Conservation (phyloP, 2,329 filamentous ascomycete species). For the Sclerotinia glacialis region DNA sequence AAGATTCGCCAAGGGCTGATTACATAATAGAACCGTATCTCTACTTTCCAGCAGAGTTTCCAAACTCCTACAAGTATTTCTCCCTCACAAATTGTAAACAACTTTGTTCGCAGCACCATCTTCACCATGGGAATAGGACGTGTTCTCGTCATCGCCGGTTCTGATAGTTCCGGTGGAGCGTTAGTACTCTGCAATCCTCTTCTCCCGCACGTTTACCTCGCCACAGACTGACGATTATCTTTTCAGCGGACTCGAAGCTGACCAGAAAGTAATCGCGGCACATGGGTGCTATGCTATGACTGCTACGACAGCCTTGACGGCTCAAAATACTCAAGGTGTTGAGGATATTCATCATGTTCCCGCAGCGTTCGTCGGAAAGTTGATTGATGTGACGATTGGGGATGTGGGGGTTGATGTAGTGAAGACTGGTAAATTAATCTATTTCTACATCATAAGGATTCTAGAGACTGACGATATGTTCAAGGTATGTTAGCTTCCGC, state of each 20-base stretch:
- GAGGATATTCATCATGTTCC: conserved; percentile 77
- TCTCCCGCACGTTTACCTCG: conserved; percentile 22
- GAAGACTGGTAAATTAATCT: conserved; percentile 70
- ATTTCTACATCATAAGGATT: not conserved
- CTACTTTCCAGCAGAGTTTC: not conserved
- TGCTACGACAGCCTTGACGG: conserved; percentile 91
- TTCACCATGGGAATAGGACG: conserved; percentile 43
- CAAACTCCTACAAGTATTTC: not conserved
- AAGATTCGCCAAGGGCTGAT: not conserved
- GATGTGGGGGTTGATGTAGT: conserved; percentile 88
- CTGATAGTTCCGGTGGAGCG: conserved; percentile 74
- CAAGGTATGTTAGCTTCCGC: conserved; percentile 79
- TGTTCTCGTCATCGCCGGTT: conserved; percentile 69
- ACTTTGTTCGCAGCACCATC: not conserved
- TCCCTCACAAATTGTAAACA: not conserved
- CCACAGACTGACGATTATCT: conserved; percentile 23
- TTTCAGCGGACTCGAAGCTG: conserved; percentile 82
- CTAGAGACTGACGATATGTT: conserved; percentile 6
- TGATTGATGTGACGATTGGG: conserved; percentile 79
- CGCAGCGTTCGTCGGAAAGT: conserved; percentile 73
- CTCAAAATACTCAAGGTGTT: conserved; percentile 87
- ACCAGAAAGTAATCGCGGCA: conserved; percentile 89
- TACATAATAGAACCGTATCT: conserved; percentile 13
- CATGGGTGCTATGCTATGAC: conserved; percentile 97
- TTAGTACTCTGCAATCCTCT: conserved; percentile 46